These are phyloP conservation scores for Claviceps maximensis DNA, from an alignment of 2,329 filamentous ascomycete species.

Conservation along the genomic window DNA sequence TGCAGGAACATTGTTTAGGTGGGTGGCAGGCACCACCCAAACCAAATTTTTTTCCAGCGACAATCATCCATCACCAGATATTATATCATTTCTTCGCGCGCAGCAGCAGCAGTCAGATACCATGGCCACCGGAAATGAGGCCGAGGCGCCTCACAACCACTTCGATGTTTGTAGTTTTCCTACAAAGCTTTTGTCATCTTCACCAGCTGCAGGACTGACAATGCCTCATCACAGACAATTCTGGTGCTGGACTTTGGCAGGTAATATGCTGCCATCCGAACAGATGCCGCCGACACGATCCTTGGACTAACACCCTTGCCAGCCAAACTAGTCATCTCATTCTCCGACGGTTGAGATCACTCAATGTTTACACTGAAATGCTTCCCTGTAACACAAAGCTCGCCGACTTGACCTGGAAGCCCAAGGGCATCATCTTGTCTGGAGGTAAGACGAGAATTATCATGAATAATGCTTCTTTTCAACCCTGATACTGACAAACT, in stretches of 20 bases:
- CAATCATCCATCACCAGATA: not conserved
- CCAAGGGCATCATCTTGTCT: conserved; percentile 61
- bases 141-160: conserved; percentile 8
- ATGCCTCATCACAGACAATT: conserved; percentile 38
- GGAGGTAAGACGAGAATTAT: conserved; percentile 24
- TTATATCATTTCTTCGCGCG: not conserved
- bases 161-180: conserved; percentile 3
- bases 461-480: conserved; percentile 4
- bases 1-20: not conserved
- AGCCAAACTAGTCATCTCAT: conserved; percentile 52
- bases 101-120: not conserved
- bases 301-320: not conserved
- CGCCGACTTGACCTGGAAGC: conserved; percentile 60
- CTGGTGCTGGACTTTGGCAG: conserved; percentile 53
- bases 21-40: too few species aligned
- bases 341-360: conserved; percentile 54
- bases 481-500: not conserved
- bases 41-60: not conserved
- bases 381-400: conserved; percentile 76
- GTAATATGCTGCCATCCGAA: not conserved
- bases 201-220: not conserved
- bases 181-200: not conserved
- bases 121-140: conserved; percentile 3
- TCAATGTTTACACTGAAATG: conserved; percentile 58
- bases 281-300: not conserved